Evolutionary conservation across 2,329 filamentous ascomycete species (phyloP).

Genomic region (Colletotrichum higginsianum): DNA sequence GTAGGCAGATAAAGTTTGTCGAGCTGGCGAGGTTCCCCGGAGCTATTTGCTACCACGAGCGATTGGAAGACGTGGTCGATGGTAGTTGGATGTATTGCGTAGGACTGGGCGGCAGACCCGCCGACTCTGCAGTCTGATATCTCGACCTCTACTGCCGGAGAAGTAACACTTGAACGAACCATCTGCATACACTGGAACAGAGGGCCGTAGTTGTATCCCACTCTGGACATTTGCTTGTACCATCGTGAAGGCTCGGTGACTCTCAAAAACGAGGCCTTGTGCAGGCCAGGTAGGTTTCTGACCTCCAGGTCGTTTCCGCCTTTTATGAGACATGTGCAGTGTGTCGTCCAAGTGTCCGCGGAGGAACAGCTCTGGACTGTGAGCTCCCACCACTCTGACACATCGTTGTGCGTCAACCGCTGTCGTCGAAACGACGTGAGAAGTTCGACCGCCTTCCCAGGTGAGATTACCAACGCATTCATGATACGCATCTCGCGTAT

Average conservation of each 20-base stretch:
- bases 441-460: neutral
- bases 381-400: constrained; percentile 25
- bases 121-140: neutral
- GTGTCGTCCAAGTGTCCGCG: neutral
- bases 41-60: constrained; percentile 1
- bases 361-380: constrained; percentile 14
- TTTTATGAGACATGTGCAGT: neutral
- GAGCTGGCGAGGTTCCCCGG: constrained; percentile 8
- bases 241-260: neutral
- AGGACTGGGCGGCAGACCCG: neutral
- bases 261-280: neutral
- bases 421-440: neutral
- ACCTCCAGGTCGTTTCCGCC: neutral
- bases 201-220: constrained; percentile 30
- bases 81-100: neutral
- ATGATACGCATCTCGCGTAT: constrained; percentile 14
- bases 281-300: neutral
- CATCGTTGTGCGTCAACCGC: neutral
- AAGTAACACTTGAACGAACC: constrained; percentile 3
- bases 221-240: constrained; percentile 18
- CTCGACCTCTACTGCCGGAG: neutral
- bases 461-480: constrained; percentile 10
- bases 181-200: constrained; percentile 11
- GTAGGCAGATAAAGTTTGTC: constrained; percentile 18
- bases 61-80: constrained; percentile 30